Evolutionary conservation across 1,139 yeast genomes (phyloP), one percentile per base, ranked within the genome.

Genomic region (Hanseniaspora uvarum): DNA sequence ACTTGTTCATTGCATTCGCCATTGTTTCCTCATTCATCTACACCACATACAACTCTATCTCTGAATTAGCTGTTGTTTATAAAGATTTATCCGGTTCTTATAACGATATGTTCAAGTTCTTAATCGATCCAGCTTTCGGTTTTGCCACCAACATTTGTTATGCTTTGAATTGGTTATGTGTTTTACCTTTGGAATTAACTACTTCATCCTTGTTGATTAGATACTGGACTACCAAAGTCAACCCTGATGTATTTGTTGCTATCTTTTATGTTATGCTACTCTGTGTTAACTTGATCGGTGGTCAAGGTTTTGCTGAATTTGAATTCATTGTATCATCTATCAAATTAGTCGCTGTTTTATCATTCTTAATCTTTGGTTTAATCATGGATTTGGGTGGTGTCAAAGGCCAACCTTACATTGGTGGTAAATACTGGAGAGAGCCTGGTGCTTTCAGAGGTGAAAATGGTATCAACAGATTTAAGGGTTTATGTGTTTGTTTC

Each of bases 91-190:
- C 84, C 55, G 95, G 95, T 61, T 86, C 89, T 1, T 86, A 84
- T 68, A 76, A 83, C 45, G 78, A 83, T 55, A 85, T 81, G 66
- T 78, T 86, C 36, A 72, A 86, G 4, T 84, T 55, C 71, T 76
- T 59, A 72, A 71, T 86, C 41, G 94, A 85, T 61, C 75, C 79
- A 2, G 81, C 87, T 8, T 79, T 88, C 80, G 94, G 94, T 10
- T 83, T 83, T 64, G 79, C 86, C 33, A 78, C 81, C 59, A 84
- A 88, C 51, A 83, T 88, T 87, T 83, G 83, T 67, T 86, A 86
- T 65, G 83, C 81, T 55, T 66, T 86, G 62, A 87, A 82, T 71
- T 86, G 94, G 92, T 68, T 85, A 46, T 78, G 84, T 57, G 83
- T 83, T 24, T 70, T 84, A 57, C 92, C 94, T 0, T 69, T 84